phyloP scores from a whole-genome alignment of 2,329 filamentous ascomycete genomes.

The Clarireedia monteithiana region DNA sequence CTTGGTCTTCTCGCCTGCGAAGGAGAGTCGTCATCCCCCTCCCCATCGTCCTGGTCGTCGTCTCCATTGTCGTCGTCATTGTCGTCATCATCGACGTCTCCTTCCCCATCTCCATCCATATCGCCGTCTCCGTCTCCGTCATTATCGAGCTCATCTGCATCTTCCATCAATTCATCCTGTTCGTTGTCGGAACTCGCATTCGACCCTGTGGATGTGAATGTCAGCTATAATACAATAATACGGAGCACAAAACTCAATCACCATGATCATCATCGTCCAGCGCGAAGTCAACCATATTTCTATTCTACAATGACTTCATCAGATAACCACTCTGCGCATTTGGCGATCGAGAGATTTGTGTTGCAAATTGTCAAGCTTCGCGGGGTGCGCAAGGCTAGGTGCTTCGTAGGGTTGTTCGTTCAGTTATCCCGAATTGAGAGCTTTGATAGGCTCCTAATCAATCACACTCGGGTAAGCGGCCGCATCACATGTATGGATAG shows the following conservation, averaged over 20 bases:
- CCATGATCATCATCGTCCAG: constrained; percentile 29
- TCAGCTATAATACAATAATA: background rate
- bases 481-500: too few relatives aligned
- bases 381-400: background rate
- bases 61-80: constrained; percentile 28
- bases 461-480: too few relatives aligned
- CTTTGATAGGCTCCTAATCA: too few relatives aligned
- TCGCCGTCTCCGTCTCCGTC: constrained; percentile 27
- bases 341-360: background rate
- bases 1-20: constrained; percentile 23
- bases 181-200: constrained; percentile 43
- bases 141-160: constrained; percentile 31
- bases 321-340: background rate
- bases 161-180: constrained; percentile 51
- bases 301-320: constrained; percentile 3
- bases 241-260: constrained; percentile 7
- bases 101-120: constrained; percentile 28
- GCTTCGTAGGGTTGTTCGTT: too few relatives aligned
- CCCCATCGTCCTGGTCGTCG: constrained; percentile 34
- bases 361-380: background rate
- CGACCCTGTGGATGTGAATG: constrained; percentile 23
- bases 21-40: constrained; percentile 47
- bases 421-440: too few relatives aligned
- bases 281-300: constrained; percentile 25
- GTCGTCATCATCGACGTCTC: constrained; percentile 36